Evolutionary conservation across 305 asterid species (phyloP).

Genomic region (Petunia hybrid): DNA sequence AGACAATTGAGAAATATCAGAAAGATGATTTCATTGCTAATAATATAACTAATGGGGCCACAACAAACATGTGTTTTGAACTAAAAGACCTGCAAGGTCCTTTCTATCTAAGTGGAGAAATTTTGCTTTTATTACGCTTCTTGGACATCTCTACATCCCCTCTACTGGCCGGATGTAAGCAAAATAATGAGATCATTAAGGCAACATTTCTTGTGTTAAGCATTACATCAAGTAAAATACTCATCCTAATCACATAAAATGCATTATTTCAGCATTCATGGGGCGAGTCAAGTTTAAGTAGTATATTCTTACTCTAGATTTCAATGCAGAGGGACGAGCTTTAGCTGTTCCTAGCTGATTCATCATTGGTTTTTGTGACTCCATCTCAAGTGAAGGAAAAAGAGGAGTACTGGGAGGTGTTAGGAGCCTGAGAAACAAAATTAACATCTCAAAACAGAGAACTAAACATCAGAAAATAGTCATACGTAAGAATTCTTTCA

Average conservation of each 20-base stretch:
- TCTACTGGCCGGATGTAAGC: background rate
- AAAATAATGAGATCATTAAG: background rate
- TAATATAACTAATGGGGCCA: background rate
- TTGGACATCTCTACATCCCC: background rate
- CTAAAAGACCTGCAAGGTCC: conserved; percentile 25
- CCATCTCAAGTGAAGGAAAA: conserved; percentile 94
- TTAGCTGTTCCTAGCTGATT: conserved; percentile 78
- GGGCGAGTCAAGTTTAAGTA: background rate
- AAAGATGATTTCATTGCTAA: background rate
- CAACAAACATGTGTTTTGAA: background rate
- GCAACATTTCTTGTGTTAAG: background rate
- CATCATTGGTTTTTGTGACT: conserved; percentile 78
- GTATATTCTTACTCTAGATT: conserved; percentile 77
- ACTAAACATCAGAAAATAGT: background rate
- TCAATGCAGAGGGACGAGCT: conserved; percentile 77
- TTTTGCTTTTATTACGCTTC: conserved; percentile 18
- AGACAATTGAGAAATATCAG: background rate
- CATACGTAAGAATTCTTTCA: background rate
- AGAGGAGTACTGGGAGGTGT: conserved; percentile 99
- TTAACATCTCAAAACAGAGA: conserved; percentile 5
- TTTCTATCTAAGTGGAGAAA: background rate
- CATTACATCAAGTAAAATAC: background rate
- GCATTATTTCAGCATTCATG: background rate
- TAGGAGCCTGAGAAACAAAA: conserved; percentile 74
- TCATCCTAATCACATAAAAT: background rate